Evolutionary conservation across 768 basidiomycete genomes (phyloP), one percentile per base, ranked within the genome.

Genomic region (Collybia mongolica): DNA sequence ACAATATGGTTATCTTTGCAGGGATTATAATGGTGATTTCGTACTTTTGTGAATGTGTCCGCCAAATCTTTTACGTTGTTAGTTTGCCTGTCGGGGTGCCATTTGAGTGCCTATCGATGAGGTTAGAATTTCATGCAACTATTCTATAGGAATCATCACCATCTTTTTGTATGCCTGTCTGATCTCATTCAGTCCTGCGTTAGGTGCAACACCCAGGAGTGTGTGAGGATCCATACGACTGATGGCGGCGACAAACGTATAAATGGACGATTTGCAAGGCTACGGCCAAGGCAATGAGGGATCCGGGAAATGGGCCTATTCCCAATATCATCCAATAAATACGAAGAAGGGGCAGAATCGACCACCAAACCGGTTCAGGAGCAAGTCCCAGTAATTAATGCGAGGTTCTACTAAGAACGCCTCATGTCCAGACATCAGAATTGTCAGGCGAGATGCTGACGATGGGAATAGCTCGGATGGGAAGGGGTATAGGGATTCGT

Each of bases 1-100:
- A 32, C 45, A 55, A 39, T 53, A 53, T 43, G 38, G 39, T 41
- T 18, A 52, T 45, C 14, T 40, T 39, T 48, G 45, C 23, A 37
- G 43, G 39, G 37, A 42, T 35, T 37, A 7, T 26, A 39, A 47
- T 52, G 24, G 44, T 46, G 37, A 38, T 54, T 29, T 49, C 70
- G 49, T 63, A 84, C 85, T 70, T 86, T 75, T 42, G 80, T 72
- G 65, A 86, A 86, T 58, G 72, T 72, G 55, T 74, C 72, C 44
- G 76, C 76, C 15, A 82, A 80, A 40, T 64, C 62, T 49, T 83
- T 77, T 60, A 77, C 80, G 52, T 77, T 72, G 22, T 71, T 64
- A 18, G 64, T 74, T 64, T 83, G 81, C 52, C 82, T 82, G 66
- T 86, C 83, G 54, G 84, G 83, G 56, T 86, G 83, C 82, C 84